Percentiles rank a stretch among this genome's conserved stretches.
These are phyloP conservation scores for Orbilia javanica DNA, from an alignment of 2,329 filamentous ascomycete species.

Conservation along the genomic window DNA sequence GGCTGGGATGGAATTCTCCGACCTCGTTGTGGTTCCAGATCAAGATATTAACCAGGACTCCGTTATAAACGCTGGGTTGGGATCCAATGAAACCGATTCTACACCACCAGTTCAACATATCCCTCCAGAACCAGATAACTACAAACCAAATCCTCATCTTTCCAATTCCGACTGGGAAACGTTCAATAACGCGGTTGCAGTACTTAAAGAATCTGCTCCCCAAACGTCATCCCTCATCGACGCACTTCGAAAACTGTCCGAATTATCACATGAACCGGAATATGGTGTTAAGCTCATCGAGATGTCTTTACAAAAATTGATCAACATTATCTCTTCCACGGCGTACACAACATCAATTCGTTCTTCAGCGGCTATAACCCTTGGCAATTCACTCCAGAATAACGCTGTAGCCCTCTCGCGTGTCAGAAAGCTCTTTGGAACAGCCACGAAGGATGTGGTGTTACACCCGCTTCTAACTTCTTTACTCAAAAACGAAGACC, in stretches of 20 bases:
- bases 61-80: conserved; percentile 44
- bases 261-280: conserved; percentile 77
- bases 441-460: conserved; percentile 65
- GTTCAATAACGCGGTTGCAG: conserved; percentile 69
- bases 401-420: conserved; percentile 72
- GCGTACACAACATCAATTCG: conserved; percentile 60
- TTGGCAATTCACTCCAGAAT: conserved; percentile 74
- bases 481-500: conserved; percentile 58
- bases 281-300: conserved; percentile 75
- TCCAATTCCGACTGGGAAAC: conserved; percentile 66
- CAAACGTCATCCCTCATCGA: conserved; percentile 58
- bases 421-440: conserved; percentile 61
- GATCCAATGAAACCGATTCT: conserved; percentile 50
- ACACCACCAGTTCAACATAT: conserved; percentile 47
- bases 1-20: conserved; percentile 63
- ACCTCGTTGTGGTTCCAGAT: conserved; percentile 71
- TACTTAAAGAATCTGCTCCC: conserved; percentile 66
- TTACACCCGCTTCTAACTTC: conserved; percentile 61
- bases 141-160: conserved; percentile 63
- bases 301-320: conserved; percentile 71
- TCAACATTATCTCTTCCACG: conserved; percentile 67
- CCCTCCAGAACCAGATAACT: conserved; percentile 67
- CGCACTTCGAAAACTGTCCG: conserved; percentile 71
- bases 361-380: conserved; percentile 71
- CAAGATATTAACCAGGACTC: conserved; percentile 61